These are phyloP conservation scores for Phaeoacremonium minimum DNA, from an alignment of 2,329 filamentous ascomycete genomes.

Conservation along the genomic window DNA sequence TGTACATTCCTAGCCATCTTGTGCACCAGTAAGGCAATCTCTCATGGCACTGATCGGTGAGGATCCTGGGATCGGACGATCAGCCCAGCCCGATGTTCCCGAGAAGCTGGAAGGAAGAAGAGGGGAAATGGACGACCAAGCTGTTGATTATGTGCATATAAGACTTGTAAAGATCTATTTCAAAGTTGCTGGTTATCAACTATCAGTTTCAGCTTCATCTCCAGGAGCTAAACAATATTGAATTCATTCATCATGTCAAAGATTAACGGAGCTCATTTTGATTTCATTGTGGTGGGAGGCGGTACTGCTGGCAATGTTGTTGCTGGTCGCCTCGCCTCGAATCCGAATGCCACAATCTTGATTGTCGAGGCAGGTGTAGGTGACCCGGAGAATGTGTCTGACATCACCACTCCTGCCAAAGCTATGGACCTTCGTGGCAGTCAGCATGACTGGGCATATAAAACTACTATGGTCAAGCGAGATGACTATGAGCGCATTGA, in stretches of 20 bases:
- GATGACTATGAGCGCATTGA: slow-evolving; percentile 57
- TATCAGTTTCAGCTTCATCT: too few relatives aligned
- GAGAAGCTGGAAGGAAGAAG: too few relatives aligned
- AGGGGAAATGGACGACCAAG: too few relatives aligned
- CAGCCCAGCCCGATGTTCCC: too few relatives aligned
- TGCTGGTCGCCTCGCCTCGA: slow-evolving; percentile 47
- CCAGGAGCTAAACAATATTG: too few relatives aligned
- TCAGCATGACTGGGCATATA: slow-evolving; percentile 57
- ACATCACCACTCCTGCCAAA: slow-evolving; percentile 47
- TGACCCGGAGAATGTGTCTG: slow-evolving; percentile 42
- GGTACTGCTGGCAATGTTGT: slow-evolving; percentile 44
- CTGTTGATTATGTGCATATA: too few relatives aligned
- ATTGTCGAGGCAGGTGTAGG: slow-evolving; percentile 43
- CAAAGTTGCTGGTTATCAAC: neutral
- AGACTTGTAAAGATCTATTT: slow-evolving; percentile 7
- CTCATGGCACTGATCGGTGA: too few relatives aligned
- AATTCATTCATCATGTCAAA: slow-evolving; percentile 11
- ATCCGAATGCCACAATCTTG: slow-evolving; percentile 38
- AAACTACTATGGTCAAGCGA: slow-evolving; percentile 56
- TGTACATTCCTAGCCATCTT: too few relatives aligned
- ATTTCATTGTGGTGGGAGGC: slow-evolving; percentile 34
- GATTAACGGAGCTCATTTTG: slow-evolving; percentile 18
- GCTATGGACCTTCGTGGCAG: slow-evolving; percentile 50
- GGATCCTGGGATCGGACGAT: too few relatives aligned
- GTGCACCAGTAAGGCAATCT: too few relatives aligned